Evolutionary conservation across 495 filamentous ascomycete species (phyloP).

Genomic region (Trichoderma virens): DNA sequence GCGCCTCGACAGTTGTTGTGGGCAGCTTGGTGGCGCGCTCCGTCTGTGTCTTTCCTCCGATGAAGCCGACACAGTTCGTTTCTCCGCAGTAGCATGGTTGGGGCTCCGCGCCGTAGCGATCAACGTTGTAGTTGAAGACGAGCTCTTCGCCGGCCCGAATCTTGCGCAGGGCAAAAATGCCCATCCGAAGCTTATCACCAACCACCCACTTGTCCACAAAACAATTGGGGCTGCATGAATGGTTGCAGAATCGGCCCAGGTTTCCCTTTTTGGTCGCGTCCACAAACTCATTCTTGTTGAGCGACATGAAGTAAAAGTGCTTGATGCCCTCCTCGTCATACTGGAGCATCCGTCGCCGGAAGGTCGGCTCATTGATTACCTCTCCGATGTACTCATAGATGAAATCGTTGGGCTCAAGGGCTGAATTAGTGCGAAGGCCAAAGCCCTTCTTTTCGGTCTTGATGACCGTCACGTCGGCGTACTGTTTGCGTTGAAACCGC

Average conservation of each 20-base stretch:
- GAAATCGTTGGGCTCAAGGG: conserved; percentile 75
- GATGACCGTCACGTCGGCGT: conserved; percentile 87
- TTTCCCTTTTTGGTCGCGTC: conserved; percentile 97
- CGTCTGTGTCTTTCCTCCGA: conserved; percentile 95
- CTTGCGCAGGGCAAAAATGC: conserved; percentile 87
- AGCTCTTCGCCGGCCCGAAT: conserved; percentile 89
- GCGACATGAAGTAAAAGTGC: conserved; percentile 99
- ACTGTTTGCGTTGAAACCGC: conserved; percentile 85
- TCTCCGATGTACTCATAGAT: conserved; percentile 98
- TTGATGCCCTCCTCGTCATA: conserved; percentile 95
- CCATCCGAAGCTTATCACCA: conserved; percentile 97
- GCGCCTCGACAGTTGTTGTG: conserved; percentile 82
- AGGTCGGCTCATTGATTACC: conserved; percentile 87
- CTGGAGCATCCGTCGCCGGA: conserved; percentile 77
- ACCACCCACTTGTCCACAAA: conserved; percentile 99
- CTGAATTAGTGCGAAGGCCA: conserved; percentile 72
- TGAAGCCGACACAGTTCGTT: conserved; percentile 89
- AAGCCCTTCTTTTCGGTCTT: conserved; percentile 97
- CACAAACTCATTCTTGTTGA: conserved; percentile 92
- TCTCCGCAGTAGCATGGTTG: conserved; percentile 97
- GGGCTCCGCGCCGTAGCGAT: conserved; percentile 93
- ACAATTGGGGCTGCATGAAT: conserved; percentile 98
- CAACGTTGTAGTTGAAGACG: conserved; percentile 99
- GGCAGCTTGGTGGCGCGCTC: conserved; percentile 90
- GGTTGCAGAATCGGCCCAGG: conserved; percentile 95